Base-by-base conservation (phyloP, 192 early-diverging fungal species). In the Coemansia sp. region DNA sequence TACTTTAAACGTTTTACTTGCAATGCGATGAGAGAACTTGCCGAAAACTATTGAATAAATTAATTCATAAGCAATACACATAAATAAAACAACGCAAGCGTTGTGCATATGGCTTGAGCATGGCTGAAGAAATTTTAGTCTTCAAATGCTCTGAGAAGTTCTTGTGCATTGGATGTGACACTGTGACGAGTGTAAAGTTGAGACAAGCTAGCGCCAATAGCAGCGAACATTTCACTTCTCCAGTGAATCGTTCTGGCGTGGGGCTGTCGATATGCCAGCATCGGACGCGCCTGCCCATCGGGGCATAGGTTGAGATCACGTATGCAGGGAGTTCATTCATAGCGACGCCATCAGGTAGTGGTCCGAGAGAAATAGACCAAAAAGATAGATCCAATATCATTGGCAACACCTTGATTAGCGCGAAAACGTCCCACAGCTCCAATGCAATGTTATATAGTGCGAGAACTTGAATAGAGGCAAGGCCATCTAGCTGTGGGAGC, bases 11-110 rank as follows among this genome's bases (percentile, higher is more conserved):
- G 8, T 36, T 36, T 36, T 36, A 9, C 36, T 9, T 36, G 6
- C 8, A 36, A 36, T 9, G 36, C 5, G 36, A 36, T 8, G 36
- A 8, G 36, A 8, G 36, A 8, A 9, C 6, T 8, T 36, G 5
- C 36, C 36, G 1, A 36, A 9, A 36, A 36, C 36, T 36, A 36
- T 8, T 36, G 8, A 36, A 36, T 36, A 36, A 36, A 36, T 9
- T 8, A 8, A 36, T 36, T 36, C 36, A 29, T 29, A 36, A 36
- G 1, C 34, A 36, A 5, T 8, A 0, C 5, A 36, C 34, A 36
- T 63, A 77, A 64, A 61, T 71, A 12, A 44, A 44, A 18, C 15
- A 18, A 8, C 11, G 43, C 43, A 44, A 18, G 43, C 43, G 43
- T 18, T 9, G 43, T 12, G 51, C 51, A 52, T 52, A 24, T 24